Evolutionary conservation across 768 basidiomycete genomes (phyloP).

Genomic region (Hypsizygus marmoreus): DNA sequence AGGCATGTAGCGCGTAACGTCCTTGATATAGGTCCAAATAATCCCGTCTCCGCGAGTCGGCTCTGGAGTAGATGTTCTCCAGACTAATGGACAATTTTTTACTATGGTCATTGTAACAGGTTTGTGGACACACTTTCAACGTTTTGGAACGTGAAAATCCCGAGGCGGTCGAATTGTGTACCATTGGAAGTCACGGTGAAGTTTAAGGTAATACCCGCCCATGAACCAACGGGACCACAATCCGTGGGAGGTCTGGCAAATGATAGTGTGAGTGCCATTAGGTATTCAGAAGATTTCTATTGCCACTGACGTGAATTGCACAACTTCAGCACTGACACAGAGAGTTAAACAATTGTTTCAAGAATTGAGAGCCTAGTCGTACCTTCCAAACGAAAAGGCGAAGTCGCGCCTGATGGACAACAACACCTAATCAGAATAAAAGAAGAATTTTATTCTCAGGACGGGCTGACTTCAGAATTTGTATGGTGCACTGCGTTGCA

Average conservation of each 20-base stretch:
- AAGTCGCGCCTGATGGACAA: conserved; percentile 57
- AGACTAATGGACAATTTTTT: conserved; percentile 47
- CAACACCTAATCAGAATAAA: not conserved
- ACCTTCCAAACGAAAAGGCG: conserved; percentile 71
- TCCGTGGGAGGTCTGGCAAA: conserved; percentile 62
- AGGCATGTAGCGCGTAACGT: conserved; percentile 71
- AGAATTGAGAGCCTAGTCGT: not conserved
- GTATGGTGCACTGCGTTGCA: conserved; percentile 63
- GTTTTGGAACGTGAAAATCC: conserved; percentile 73
- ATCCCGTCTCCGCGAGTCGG: conserved; percentile 67
- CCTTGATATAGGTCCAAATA: conserved; percentile 78
- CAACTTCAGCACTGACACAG: conserved; percentile 56
- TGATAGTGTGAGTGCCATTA: not conserved
- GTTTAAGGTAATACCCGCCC: conserved; percentile 75
- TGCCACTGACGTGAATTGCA: conserved; percentile 55
- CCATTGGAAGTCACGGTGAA: conserved; percentile 80
- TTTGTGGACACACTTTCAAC: conserved; percentile 59
- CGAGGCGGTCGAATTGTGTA: conserved; percentile 73
- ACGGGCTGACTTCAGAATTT: conserved; percentile 66
- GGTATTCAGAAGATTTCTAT: not conserved
- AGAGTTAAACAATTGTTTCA: not conserved
- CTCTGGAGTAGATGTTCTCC: conserved; percentile 81
- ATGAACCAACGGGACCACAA: conserved; percentile 69
- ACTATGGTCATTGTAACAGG: not conserved
- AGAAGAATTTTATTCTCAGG: too few species aligned